Evolutionary conservation across 2,329 filamentous ascomycete species (phyloP).

Genomic region (Raffaelea albimanens): DNA sequence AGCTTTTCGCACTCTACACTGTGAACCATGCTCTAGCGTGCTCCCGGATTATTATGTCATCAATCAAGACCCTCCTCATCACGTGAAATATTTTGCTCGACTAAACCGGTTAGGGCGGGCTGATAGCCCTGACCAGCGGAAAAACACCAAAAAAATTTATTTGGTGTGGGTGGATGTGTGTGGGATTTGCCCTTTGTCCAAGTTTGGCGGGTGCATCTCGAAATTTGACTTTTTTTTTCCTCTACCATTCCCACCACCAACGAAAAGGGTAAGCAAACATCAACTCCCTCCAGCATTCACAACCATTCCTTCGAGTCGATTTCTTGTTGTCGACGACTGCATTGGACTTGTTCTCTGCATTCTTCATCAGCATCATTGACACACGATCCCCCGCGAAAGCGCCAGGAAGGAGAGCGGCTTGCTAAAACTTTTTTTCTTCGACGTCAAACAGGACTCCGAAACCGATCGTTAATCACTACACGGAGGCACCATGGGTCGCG

Average conservation of each 20-base stretch:
- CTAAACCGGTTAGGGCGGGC: slow-evolving; percentile 9
- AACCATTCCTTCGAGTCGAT: neutral
- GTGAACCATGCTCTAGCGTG: no score
- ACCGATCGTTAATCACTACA: slow-evolving; percentile 1
- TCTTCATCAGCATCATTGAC: neutral
- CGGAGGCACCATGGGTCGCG: slow-evolving; percentile 15
- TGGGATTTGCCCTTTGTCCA: slow-evolving; percentile 4
- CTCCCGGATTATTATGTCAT: no score
- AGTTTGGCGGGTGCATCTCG: slow-evolving; percentile 9
- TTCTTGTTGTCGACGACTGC: neutral
- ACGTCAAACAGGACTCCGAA: slow-evolving; percentile 8
- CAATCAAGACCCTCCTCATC: no score
- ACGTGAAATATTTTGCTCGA: neutral
- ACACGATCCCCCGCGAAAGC: no score
- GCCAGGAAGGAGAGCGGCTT: no score
- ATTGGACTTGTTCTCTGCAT: neutral
- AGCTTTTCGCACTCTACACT: no score
- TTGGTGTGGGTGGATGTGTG: slow-evolving; percentile 9
- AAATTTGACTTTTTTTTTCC: slow-evolving; percentile 10
- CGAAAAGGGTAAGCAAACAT: slow-evolving; percentile 12
- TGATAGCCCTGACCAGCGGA: slow-evolving; percentile 9
- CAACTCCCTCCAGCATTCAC: neutral
- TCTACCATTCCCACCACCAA: slow-evolving; percentile 6
- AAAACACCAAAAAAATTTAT: slow-evolving; percentile 10
- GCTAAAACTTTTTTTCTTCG: neutral